These are phyloP conservation scores for Suillus subaureus DNA, from an alignment of 768 basidiomycete genomes.

Conservation along the genomic window DNA sequence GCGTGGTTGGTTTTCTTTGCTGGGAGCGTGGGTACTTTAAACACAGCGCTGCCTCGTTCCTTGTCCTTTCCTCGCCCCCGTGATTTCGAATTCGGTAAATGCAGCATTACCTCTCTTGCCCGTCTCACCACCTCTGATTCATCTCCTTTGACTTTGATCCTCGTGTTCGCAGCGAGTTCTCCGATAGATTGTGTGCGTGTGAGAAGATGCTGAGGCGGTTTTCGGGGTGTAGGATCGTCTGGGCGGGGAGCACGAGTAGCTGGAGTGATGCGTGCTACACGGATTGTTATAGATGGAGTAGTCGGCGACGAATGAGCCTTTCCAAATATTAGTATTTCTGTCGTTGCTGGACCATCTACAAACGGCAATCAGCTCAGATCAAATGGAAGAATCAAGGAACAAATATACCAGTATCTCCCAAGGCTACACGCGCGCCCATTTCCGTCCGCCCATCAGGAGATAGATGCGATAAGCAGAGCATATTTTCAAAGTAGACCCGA, in stretches of 20 bases:
- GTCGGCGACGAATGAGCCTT: constrained; percentile 18
- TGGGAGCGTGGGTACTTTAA: constrained; percentile 57
- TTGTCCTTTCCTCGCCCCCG: constrained; percentile 13
- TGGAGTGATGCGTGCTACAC: constrained; percentile 60
- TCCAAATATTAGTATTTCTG: constrained; percentile 61
- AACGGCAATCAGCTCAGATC: not conserved
- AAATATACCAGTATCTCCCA: constrained; percentile 66
- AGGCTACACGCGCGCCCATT: constrained; percentile 63
- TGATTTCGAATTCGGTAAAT: constrained; percentile 33
- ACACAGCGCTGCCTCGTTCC: constrained; percentile 17
- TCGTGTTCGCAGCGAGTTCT: constrained; percentile 23
- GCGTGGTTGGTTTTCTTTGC: constrained; percentile 8
- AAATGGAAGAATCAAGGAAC: not conserved
- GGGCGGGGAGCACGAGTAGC: constrained; percentile 55
- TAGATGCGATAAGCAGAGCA: not conserved
- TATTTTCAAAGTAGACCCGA: not conserved
- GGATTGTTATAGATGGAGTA: constrained; percentile 36
- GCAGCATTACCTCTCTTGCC: constrained; percentile 7
- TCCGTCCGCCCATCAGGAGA: constrained; percentile 36
- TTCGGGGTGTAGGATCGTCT: constrained; percentile 77
- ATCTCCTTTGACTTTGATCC: constrained; percentile 27
- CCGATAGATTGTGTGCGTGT: constrained; percentile 13
- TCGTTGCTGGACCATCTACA: constrained; percentile 69
- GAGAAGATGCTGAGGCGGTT: constrained; percentile 48
- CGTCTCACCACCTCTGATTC: constrained; percentile 35